Evolutionary conservation across 768 basidiomycete genomes (phyloP).

Genomic region (Lactarius indigo): DNA sequence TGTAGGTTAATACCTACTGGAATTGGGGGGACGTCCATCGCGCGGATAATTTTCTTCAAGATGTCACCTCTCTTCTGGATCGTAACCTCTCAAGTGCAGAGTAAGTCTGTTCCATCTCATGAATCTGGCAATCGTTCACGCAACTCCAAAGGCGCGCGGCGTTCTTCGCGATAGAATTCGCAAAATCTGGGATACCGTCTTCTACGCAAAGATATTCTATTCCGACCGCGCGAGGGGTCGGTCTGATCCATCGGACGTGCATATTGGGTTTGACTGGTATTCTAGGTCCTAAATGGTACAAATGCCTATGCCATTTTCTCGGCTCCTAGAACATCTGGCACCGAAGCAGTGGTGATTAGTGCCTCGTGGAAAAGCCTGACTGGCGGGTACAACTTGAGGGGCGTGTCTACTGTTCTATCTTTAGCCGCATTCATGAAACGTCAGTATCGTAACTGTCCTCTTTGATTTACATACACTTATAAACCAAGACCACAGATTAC

Average conservation of each 20-base stretch:
- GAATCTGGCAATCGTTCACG: slow-evolving; percentile 6
- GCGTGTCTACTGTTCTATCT: slow-evolving; percentile 79
- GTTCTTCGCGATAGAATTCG: slow-evolving; percentile 61
- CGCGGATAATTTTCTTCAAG: slow-evolving; percentile 77
- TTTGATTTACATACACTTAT: slow-evolving; percentile 1
- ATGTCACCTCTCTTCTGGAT: slow-evolving; percentile 60
- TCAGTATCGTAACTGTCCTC: slow-evolving; percentile 34
- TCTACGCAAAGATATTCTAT: slow-evolving; percentile 69
- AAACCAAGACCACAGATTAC: slow-evolving; percentile 48
- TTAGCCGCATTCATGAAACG: slow-evolving; percentile 84
- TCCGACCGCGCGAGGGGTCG: slow-evolving; percentile 47
- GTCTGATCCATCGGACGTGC: slow-evolving; percentile 23
- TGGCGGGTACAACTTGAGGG: slow-evolving; percentile 75
- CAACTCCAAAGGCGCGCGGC: slow-evolving; percentile 53
- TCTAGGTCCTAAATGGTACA: slow-evolving; percentile 55
- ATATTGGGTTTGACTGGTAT: slow-evolving; percentile 10
- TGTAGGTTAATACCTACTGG: slow-evolving; percentile 87
- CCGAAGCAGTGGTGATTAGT: slow-evolving; percentile 87
- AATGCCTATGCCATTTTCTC: slow-evolving; percentile 82
- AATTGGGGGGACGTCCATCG: slow-evolving; percentile 85
- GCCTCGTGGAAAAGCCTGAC: slow-evolving; percentile 83
- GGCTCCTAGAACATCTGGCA: slow-evolving; percentile 88
- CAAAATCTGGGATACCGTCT: slow-evolving; percentile 67
- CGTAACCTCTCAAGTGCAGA: slow-evolving; percentile 63
- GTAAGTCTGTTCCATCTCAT: slow-evolving; percentile 44